Base-by-base conservation (phyloP, 208 protist species). In the Trichomonas tenax region DNA sequence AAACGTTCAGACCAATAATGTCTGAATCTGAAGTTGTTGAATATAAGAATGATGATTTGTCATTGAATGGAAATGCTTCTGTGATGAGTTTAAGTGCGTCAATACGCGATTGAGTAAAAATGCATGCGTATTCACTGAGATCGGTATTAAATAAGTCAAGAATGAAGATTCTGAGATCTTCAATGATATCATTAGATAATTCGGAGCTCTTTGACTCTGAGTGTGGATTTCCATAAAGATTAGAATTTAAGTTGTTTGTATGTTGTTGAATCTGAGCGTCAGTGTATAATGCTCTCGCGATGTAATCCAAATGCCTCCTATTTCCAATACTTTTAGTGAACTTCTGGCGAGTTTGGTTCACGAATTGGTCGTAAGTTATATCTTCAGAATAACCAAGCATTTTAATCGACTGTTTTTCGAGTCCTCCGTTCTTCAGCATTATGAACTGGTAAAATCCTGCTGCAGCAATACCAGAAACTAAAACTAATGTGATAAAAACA, bases 161-260 rank as follows among this genome's bases (percentile, higher is more conserved):
- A 58, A 93, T 51, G 0, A 0, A 34, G 15, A 23, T 23, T 38
- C 86, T 48, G 14, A 93, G n/a, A 51, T 51, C n/a, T 21, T 93
- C 44, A 51, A 93, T 44, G 46, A 44, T 0, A 34, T 93, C 86
- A 48, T 41, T 93, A 36, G 86, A 23, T 31, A 10, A 9, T 17
- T 93, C 86, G 0, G 86, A 93, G 31, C 44, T 51, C 45, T n/a
- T 48, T 93, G 86, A 93, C 36, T 93, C 86, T 26, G 86, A 93
- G 31, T 93, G 86, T 48, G 86, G 41, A 93, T 93, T 93, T 34
- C 86, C 86, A 93, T 40, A 93, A 26, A 93, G 44, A n/a, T 48
- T 51, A 15, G 9, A 21, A 14, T 36, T 93, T 34, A 93, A 51
- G 21, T 34, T 38, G n/a, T 48, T 15, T 38, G 44, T 34, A 10